A percentile compares a stretch with the other conserved stretches of the same genome.
Evolutionary conservation across 345 rosid species (phyloP).

Genomic region (Brassica incana): DNA sequence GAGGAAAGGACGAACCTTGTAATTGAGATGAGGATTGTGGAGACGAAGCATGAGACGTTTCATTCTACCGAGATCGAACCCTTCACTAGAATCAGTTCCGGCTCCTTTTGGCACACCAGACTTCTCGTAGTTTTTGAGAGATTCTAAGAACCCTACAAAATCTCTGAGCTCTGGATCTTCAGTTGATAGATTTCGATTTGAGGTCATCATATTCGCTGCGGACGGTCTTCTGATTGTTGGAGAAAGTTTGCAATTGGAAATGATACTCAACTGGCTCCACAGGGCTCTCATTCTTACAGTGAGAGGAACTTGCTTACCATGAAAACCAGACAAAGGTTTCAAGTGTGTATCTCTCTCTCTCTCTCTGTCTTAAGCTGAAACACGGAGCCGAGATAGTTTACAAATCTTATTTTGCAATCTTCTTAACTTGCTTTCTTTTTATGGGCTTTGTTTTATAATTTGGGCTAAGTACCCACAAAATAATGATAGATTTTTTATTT

Average conservation of each 20-base stretch:
- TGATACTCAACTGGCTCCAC: slow-evolving; percentile 3
- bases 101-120: slow-evolving; percentile 80
- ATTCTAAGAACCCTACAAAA: slow-evolving; percentile 62
- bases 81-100: slow-evolving; percentile 81
- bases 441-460: background rate
- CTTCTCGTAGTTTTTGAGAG: slow-evolving; percentile 86
- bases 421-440: no score
- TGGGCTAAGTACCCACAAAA: no score
- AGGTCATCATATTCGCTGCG: background rate
- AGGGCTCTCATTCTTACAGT: slow-evolving; percentile 24
- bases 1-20: slow-evolving; percentile 53
- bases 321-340: background rate
- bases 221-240: background rate
- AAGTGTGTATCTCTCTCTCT: no score
- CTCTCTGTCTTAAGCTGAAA: no score
- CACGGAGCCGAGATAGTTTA: no score
- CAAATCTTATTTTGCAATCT: background rate
- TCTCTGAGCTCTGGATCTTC: slow-evolving; percentile 61
- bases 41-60: slow-evolving; percentile 70
- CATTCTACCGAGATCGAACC: slow-evolving; percentile 86
- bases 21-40: slow-evolving; percentile 67
- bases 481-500: no score
- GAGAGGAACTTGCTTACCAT: background rate
- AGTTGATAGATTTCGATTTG: slow-evolving; percentile 24
- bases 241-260: slow-evolving; percentile 14